Percentiles rank a stretch among this genome's conserved stretches.
Evolutionary conservation across 495 filamentous ascomycete species (phyloP).

Genomic region (Penicillium ochrochloron): DNA sequence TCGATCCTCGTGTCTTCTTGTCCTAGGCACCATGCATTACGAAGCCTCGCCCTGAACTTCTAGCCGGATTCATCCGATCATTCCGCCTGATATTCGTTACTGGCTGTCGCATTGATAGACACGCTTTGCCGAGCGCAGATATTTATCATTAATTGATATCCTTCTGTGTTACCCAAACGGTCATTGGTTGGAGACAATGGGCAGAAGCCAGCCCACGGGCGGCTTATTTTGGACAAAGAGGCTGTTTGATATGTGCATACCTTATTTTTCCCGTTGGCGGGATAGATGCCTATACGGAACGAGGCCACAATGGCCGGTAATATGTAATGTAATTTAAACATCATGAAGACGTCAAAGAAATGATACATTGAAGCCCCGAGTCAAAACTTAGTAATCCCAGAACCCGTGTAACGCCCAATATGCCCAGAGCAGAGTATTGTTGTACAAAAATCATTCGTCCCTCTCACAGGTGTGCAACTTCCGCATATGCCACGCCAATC

Average conservation of each 20-base stretch:
- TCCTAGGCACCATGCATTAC: background rate
- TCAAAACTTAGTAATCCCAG: constrained; percentile 4
- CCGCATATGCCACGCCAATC: background rate
- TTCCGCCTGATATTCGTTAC: background rate
- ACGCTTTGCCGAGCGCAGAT: constrained; percentile 8
- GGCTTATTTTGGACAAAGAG: background rate
- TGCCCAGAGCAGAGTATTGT: constrained; percentile 45
- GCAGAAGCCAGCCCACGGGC: background rate
- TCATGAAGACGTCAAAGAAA: constrained; percentile 13
- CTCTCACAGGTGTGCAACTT: constrained; percentile 29
- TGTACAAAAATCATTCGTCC: constrained; percentile 33
- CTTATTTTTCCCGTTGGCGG: background rate
- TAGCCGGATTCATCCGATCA: background rate
- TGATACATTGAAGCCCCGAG: background rate
- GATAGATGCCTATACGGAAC: background rate
- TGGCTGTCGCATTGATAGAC: constrained; percentile 8
- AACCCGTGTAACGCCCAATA: constrained; percentile 35
- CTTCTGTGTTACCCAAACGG: constrained; percentile 9
- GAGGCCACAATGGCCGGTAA: background rate
- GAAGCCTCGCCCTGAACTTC: background rate
- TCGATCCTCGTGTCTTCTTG: constrained; percentile 1
- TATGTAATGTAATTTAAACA: constrained; percentile 22
- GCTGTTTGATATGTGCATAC: constrained; percentile 1
- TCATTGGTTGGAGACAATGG: background rate
- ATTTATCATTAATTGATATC: constrained; percentile 17